Evolutionary conservation across 2,329 filamentous ascomycete species (phyloP).

Genomic region (Xylariaceae sp.): DNA sequence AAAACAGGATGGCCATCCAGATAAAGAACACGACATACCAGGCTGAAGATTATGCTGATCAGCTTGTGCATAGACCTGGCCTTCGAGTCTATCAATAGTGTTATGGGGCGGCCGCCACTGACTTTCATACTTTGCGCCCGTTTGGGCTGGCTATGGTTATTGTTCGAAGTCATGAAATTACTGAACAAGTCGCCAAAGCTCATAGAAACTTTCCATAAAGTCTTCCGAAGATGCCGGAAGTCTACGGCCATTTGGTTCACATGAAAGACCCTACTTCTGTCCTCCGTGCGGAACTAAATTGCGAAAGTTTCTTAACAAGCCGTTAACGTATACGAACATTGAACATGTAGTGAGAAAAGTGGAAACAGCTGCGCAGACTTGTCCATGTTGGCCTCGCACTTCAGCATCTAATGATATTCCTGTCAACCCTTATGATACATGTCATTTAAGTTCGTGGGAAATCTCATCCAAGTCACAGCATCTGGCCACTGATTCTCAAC

Average conservation of each 20-base stretch:
- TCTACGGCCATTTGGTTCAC: constrained; percentile 8
- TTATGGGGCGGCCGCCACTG: neutral
- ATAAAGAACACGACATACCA: neutral
- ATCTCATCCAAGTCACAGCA: constrained; percentile 28
- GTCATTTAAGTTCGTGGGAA: constrained; percentile 27
- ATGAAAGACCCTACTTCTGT: constrained; percentile 7
- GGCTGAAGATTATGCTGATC: neutral
- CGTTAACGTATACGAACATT: too few relatives aligned
- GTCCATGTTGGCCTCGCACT: constrained; percentile 38
- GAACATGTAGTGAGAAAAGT: constrained; percentile 10
- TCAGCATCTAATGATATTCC: constrained; percentile 34
- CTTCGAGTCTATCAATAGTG: neutral
- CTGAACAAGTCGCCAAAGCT: neutral
- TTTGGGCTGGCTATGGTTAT: neutral
- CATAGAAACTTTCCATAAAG: constrained; percentile 27
- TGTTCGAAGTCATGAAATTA: neutral
- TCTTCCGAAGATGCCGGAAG: constrained; percentile 27
- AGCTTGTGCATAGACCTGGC: neutral
- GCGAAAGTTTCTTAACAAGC: neutral
- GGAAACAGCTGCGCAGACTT: constrained; percentile 28
- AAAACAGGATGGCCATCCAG: neutral
- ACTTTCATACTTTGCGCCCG: neutral
- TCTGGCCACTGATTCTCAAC: constrained; percentile 27
- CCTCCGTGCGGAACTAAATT: constrained; percentile 4
- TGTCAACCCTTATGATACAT: constrained; percentile 37